Percentiles rank a stretch among this genome's conserved stretches.
phyloP scores from a whole-genome alignment of 148 eudicot genomes.

The Heliamphora exappendiculata region DNA sequence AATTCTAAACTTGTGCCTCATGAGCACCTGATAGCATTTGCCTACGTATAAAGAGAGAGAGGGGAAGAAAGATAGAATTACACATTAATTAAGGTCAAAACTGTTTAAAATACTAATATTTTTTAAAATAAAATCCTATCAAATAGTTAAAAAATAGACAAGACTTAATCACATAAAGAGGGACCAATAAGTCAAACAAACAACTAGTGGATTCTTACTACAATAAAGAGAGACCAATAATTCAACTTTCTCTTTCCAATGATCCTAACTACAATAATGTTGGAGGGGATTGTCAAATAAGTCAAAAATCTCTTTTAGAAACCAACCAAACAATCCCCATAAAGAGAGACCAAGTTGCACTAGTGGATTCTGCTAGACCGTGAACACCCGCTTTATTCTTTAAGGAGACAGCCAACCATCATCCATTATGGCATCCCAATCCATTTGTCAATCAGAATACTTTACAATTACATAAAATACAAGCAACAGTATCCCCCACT shows the following conservation, averaged over 20 bases:
- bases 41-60: too few species aligned
- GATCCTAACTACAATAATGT: not conserved
- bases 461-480: constrained; percentile 19
- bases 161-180: too few species aligned
- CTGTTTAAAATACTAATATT: too few species aligned
- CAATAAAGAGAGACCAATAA: not conserved
- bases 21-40: too few species aligned
- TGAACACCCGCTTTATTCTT: not conserved
- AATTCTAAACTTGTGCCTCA: too few species aligned
- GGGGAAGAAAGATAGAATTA: too few species aligned
- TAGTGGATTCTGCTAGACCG: not conserved
- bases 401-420: constrained; percentile 19
- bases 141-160: too few species aligned
- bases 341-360: not conserved
- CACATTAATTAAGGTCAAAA: too few species aligned
- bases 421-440: constrained; percentile 15
- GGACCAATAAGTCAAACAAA: too few species aligned
- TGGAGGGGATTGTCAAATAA: not conserved
- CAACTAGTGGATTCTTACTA: too few species aligned
- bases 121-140: too few species aligned
- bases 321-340: constrained; percentile 3
- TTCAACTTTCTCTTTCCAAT: not conserved
- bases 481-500: constrained; percentile 27
- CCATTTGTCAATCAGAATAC: constrained; percentile 21
- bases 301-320: constrained; percentile 4